Conservation (phyloP, 352 stramenopile species). For the Globisporangium alternatum region DNA sequence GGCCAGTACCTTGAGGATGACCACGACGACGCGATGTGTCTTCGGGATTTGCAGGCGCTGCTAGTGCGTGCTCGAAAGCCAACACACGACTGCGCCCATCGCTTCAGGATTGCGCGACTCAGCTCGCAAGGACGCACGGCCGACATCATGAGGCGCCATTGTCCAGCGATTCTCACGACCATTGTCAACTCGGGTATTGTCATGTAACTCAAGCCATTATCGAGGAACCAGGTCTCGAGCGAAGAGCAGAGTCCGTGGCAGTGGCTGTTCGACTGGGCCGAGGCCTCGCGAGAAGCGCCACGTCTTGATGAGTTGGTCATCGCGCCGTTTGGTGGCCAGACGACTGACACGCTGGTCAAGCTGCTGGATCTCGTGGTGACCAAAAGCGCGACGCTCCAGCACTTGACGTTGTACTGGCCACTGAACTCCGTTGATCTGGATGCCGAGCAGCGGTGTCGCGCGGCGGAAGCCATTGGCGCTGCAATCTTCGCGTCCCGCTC, state of each 20-base stretch:
- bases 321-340: background rate
- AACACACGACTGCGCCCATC: background rate
- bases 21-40: background rate
- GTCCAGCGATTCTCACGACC: background rate
- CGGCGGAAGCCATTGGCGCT: slow-evolving; percentile 10
- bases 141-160: background rate
- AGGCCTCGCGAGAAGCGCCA: background rate
- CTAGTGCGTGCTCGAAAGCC: background rate
- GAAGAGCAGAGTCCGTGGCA: background rate
- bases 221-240: background rate
- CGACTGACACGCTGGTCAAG: background rate
- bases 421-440: background rate
- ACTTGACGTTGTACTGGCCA: background rate
- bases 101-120: slow-evolving; percentile 3
- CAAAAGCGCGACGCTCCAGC: background rate
- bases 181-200: background rate
- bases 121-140: background rate
- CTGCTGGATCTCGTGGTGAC: slow-evolving; percentile 1
- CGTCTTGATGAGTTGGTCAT: background rate
- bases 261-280: slow-evolving; percentile 10
- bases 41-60: slow-evolving; percentile 11
- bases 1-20: background rate
- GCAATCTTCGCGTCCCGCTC: background rate
- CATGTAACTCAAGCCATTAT: background rate
- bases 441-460: background rate